Base-by-base conservation (phyloP, 192 early-diverging fungal genomes). In the Coemansia sp. region DNA sequence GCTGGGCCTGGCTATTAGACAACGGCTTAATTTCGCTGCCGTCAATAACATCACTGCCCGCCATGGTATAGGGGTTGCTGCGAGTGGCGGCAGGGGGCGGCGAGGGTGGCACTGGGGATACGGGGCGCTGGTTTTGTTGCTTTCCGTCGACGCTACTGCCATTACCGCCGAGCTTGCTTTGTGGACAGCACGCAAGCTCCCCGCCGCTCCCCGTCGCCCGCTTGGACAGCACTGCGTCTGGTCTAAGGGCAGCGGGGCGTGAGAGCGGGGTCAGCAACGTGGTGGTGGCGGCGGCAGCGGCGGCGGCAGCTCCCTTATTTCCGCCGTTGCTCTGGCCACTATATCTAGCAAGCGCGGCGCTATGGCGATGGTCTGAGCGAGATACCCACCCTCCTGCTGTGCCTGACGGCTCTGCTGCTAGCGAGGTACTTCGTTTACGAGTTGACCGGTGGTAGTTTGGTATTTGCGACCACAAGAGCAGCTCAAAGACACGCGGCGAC, bases 401-500 rank as follows among this genome's bases (percentile, higher is more conserved):
- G 24, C 31, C 53, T 0, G 53, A 31, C 3, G 53, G 53, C 17
- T 9, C 17, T 9, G 53, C 32, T 22, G 57, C 38, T 22, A 32
- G 2, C 11, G 39, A 39, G 39, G 59, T 41, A n/a, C 14, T 56
- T 56, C 53, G 29, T 36, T 15, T 56, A 6, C 17, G 31, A 10
- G 53, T 2, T 19, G 53, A 9, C n/a, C 53, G 3, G 4, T 32
- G 54, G 27, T 39, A 43, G n/a, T 32, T 45, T 17, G 64, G 29
- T 29, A 65, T 57, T 27, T 59, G 71, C 14, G 71, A 57, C 64
- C 71, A 66, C 37, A 67, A 31, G 7, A 64, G 36, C 40, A 67
- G 19, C 15, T 60, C 51, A 62, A 73, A 73, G 11, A 66, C 71
- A 14, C 61, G 64, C 5, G 71, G 71, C 2, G 71, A 67, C 47